Evolutionary conservation across 768 basidiomycete species (phyloP), one percentile per base, ranked within the genome.

Genomic region (Panellus pusillus): DNA sequence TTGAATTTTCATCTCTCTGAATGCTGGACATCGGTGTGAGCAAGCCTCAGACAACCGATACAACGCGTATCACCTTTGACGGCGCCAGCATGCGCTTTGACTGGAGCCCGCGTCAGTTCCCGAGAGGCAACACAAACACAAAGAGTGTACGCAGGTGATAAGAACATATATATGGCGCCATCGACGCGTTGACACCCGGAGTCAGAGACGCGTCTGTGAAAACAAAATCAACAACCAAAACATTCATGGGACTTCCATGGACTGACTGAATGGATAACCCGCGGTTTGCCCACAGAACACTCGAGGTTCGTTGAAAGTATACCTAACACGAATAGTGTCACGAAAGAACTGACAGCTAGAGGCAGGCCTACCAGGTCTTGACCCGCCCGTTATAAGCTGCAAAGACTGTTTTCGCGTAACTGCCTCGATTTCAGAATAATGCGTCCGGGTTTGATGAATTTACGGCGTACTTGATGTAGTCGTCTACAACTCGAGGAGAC

Each of bases 281-380:
- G 60, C 68, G 20, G 74, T 51, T 60, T 71, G 67, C 40, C 65
- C 54, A 55, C 76, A 79, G 54, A 68, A 77, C 1, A 77, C 75
- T 14, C 72, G 69, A 7, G 79, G 79, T 55, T 80, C 79, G 52
- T 80, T 79, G 68, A 81, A 80, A 1, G 79, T 81, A 61, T 77
- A 76, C 75, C 74, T 76, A 24, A 24, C 24, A 19, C 5, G n/a
- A 9, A 44, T 7, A 7, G 9, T 24, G 29, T 31, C 41, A 11
- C 5, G 3, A 40, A 37, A 49, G 18, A 27, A 15, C 24, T 15
- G 20, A 18, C 2, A n/a, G 8, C 14, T 32, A 39, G 39, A 50
- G 28, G 12, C 15, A 48, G 11, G 14, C 17, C 4, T 29, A 74
- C 76, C 77, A 80, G 40, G 76, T 79, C 52, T 78, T 76, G 11